Base-by-base conservation (phyloP, 352 stramenopile genomes). In the Globisporangium cederbergense region DNA sequence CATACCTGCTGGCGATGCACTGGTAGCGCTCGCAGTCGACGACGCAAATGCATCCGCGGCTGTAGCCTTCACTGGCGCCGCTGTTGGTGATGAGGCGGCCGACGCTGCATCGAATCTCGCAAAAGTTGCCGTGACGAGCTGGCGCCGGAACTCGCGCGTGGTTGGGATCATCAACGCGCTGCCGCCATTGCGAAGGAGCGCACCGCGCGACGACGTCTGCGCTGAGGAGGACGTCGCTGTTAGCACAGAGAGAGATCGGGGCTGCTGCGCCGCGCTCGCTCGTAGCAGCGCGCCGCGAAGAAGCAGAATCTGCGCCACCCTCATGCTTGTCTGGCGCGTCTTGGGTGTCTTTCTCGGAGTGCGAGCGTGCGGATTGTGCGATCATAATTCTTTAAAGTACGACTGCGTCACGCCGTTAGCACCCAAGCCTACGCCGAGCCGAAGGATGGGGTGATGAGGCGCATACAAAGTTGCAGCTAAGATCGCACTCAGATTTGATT, bases 301-400 rank as follows among this genome's bases (percentile, higher is more conserved):
- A 28, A 50, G 58, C 46, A 64, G 46, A 22, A 64, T 25, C 46
- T 57, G 58, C 58, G 46, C 47, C 58, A 57, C 30, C 22, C 51
- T 57, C 51, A 57, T 57, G 30, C 51, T 57, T 40, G 50, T 36
- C 50, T 40, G 40, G 50, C 13, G 36, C 11, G 36, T 42, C 36
- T 10, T 42, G 36, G 36, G 6, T 42, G 36, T 42, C 36, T 11
- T 42, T 42, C 8, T 42, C 36, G 6, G 36, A 42, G 7, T 11
- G 10, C 36, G 25, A 28, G 25, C 25, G 32, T 36, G 7, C 36
- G 9, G 36, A 42, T 42, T 38, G 9, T 38, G 34, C 6, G 34
- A 38, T 38, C 34, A 28, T 28, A 28, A 28, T 28, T 28, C 25
- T 28, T 28, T 28, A 28, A 28, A 28, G 25, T 28, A 28, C 25